Base-by-base conservation (phyloP, 129 eudicot genomes). In the Arctium minus region DNA sequence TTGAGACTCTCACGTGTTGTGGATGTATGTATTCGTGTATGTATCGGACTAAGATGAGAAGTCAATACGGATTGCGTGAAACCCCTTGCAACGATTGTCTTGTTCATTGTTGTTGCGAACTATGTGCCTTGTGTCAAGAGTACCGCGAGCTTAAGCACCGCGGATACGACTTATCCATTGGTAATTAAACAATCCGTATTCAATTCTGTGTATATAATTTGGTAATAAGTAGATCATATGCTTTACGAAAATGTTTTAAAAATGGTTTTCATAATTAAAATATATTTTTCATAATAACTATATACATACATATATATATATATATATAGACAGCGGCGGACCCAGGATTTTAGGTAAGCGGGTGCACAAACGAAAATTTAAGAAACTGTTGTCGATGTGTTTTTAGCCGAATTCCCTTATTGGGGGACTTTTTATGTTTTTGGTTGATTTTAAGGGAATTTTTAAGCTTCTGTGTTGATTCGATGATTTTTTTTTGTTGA, bases 111-210 rank as follows among this genome's bases (percentile, higher is more conserved):
- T 92, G 80, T 7, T 90, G 93, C 9, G 90, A 90, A 56, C 8
- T 42, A 0, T 92, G 97, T 27, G 93, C 97, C 65, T 75, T 89
- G 70, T 88, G 94, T 73, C 97, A 90, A 88, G 93, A 87, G 81
- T 89, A 90, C 46, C 94, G 97, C 22, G 90, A 92, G 87, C 94
- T 92, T 62, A 39, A 90, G 74, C 75, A 83, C n/a, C 93, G 84
- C 1, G 97, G 94, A 18, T 90, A 80, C 27, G 87, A 92, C 79
- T 42, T 89, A 72, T 31, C 90, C 50, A 68, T 87, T 30, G 94
- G 94, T n/a, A 56, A 4, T 8, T 15, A 36, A 2, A 27, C 1
- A 1, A 15, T 68, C 46, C 35, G 27, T 79, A 27, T 38, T 11
- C 46, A 40, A 40, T 40, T 38, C 32, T 18, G 1, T 30, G 10